phyloP scores from a whole-genome alignment of 306 rosid species.

The Gillenia trifoliata region DNA sequence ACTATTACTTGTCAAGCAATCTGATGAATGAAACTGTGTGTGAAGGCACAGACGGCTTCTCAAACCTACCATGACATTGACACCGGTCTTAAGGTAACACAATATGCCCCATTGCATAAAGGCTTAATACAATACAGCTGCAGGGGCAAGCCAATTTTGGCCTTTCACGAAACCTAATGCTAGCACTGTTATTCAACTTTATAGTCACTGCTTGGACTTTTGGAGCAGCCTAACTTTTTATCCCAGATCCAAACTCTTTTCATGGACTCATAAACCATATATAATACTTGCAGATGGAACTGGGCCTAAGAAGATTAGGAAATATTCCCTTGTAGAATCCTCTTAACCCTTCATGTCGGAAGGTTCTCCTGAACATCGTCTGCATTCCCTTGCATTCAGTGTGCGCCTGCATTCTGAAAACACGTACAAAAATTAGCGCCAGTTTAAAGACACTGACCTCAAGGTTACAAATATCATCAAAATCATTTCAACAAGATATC shows the following conservation, averaged over 20 bases:
- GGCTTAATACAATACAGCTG: slow-evolving; percentile 24
- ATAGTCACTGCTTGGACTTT: not conserved
- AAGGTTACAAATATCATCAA: slow-evolving; percentile 7
- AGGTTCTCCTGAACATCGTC: slow-evolving; percentile 70
- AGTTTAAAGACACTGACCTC: slow-evolving; percentile 17
- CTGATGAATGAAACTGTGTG: not conserved
- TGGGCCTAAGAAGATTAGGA: slow-evolving; percentile 78
- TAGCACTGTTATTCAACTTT: slow-evolving; percentile 29
- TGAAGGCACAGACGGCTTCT: not conserved
- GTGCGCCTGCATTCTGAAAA: slow-evolving; percentile 83
- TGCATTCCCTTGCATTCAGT: slow-evolving; percentile 58
- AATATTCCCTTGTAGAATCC: slow-evolving; percentile 86
- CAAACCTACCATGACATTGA: not conserved
- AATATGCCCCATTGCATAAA: slow-evolving; percentile 20
- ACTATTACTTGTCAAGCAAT: not conserved
- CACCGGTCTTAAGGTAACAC: too few species aligned
- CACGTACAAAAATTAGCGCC: slow-evolving; percentile 10
- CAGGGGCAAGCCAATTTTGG: slow-evolving; percentile 44
- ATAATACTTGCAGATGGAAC: slow-evolving; percentile 88
- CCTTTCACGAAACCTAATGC: slow-evolving; percentile 36
- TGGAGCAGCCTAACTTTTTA: slow-evolving; percentile 28
- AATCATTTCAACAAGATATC: slow-evolving; percentile 12
- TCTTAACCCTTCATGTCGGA: slow-evolving; percentile 59
- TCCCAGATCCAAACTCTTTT: slow-evolving; percentile 67
- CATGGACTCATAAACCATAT: slow-evolving; percentile 73